Evolutionary conservation across 164 flowering plant genomes (phyloP), one percentile per base, ranked within the genome.

Genomic region (Umbilicus rupestris): DNA sequence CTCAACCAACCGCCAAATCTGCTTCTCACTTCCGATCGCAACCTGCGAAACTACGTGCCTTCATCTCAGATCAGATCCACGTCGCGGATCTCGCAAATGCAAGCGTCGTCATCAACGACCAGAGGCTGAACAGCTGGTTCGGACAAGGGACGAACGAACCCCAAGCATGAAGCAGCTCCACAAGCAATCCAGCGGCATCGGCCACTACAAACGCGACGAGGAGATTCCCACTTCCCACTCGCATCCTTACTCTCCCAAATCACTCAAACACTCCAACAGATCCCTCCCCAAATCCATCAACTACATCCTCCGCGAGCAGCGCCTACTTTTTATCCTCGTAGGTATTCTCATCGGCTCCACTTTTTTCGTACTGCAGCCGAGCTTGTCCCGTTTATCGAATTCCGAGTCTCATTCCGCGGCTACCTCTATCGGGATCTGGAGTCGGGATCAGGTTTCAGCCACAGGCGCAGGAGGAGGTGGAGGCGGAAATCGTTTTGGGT

Each of bases 331-430:
- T 70, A 79, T 90, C 64, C 79, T 92, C 29, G 78, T 90, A 5
- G 98, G 98, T 16, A 77, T 90, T 55, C 67, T 90, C 19, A 90
- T 90, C 42, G 98, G 89, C 68, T 85, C 93, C 66, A 76, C 91
- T 0, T 87, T 92, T 79, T 87, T 92, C 89, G 71, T 92, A 58
- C 73, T 89, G 62, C 96, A 87, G 60, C 97, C 94, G 31, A 76
- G 75, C 41, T 66, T 89, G 15, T 73, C 87, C 29, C 76, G 68
- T 14, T 41, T 82, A 3, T 67, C 67, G 41, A 75, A 84, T 3
- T 5, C 78, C n/a, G 82, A 82, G 1, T 26, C 71, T 26, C 68
- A 26, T 35, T 50, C 78, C 3, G 12, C 35, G 17, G 33, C 16
- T 28, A 30, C 17, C 7, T 7, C 63, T 7, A 28, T 60, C 29